These are phyloP conservation scores for Penstemon newberryi DNA, from an alignment of 257 asterid genomes.

Conservation along the genomic window DNA sequence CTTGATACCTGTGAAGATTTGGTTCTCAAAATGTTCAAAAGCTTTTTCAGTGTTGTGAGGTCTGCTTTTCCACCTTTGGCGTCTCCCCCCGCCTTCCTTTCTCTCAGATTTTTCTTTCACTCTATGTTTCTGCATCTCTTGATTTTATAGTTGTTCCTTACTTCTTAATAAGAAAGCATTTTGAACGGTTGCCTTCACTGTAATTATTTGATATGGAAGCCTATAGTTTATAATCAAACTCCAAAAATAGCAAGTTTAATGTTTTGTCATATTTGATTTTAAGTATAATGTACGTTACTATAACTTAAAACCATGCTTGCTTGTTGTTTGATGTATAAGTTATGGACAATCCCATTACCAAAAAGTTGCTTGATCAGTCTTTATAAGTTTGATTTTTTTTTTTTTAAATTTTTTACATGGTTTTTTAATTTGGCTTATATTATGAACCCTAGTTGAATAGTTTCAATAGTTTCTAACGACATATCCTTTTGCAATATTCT, in stretches of 20 bases:
- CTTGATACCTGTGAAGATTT: conserved; percentile 75
- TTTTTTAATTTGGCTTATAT: not conserved
- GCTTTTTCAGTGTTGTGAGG: conserved; percentile 72
- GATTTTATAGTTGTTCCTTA: no score
- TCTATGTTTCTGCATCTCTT: conserved; percentile 11
- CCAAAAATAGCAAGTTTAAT: not conserved
- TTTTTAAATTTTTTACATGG: not conserved
- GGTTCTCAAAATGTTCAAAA: conserved; percentile 66
- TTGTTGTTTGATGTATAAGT: conserved; percentile 6
- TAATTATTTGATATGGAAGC: conserved; percentile 1
- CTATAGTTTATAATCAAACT: conserved; percentile 13
- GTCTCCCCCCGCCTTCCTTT: no score
- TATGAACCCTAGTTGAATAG: not conserved
- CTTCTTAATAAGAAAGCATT: not conserved
- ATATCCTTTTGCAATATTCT: not conserved
- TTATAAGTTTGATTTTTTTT: not conserved
- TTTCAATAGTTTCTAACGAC: not conserved
- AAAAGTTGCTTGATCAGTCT: not conserved
- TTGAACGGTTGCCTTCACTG: not conserved
- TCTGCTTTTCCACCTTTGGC: conserved; percentile 33
- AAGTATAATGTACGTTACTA: conserved; percentile 1
- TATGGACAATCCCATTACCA: not conserved
- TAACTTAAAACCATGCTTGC: not conserved
- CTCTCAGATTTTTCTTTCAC: not conserved
- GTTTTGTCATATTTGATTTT: not conserved